Conservation (phyloP, 129 eudicot genomes). For the Cynara cardunculus region DNA sequence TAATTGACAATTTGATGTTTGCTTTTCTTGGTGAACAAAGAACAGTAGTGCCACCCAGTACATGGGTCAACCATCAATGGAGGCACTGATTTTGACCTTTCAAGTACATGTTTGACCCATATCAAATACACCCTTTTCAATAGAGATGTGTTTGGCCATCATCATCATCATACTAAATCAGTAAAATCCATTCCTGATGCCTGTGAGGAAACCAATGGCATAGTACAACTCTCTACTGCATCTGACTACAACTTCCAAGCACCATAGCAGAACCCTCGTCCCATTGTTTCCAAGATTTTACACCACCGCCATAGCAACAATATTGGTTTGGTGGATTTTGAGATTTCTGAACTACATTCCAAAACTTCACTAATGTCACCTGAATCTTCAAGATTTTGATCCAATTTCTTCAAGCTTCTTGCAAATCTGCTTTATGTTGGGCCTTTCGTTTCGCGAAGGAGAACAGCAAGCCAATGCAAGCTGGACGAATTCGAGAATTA, state of each 20-base stretch:
- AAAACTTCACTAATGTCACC: slow-evolving; percentile 25
- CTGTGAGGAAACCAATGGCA: slow-evolving; percentile 13
- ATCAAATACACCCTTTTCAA: slow-evolving; percentile 24
- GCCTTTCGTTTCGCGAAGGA: slow-evolving; percentile 77
- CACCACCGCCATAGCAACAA: background rate
- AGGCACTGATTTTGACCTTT: slow-evolving; percentile 22
- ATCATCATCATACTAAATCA: slow-evolving; percentile 7
- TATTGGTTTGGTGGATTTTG: slow-evolving; percentile 10
- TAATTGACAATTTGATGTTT: slow-evolving; percentile 28
- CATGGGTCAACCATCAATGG: slow-evolving; percentile 25
- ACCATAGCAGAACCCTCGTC: background rate
- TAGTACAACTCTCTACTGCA: slow-evolving; percentile 24
- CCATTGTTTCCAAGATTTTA: slow-evolving; percentile 13
- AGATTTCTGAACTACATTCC: slow-evolving; percentile 14
- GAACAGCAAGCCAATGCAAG: slow-evolving; percentile 95
- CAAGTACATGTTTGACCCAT: slow-evolving; percentile 31
- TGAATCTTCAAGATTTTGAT: slow-evolving; percentile 26
- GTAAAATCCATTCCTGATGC: background rate
- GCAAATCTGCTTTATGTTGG: slow-evolving; percentile 56
- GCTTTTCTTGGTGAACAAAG: slow-evolving; percentile 29
- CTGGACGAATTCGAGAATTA: slow-evolving; percentile 52
- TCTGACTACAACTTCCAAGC: slow-evolving; percentile 28
- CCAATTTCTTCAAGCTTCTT: slow-evolving; percentile 66
- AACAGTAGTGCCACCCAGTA: slow-evolving; percentile 11
- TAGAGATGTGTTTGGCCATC: background rate